A percentile compares a stretch with the other conserved stretches of the same genome.
These are phyloP conservation scores for Penicillium simplicissimum DNA, from an alignment of 495 filamentous ascomycete genomes.

Conservation along the genomic window DNA sequence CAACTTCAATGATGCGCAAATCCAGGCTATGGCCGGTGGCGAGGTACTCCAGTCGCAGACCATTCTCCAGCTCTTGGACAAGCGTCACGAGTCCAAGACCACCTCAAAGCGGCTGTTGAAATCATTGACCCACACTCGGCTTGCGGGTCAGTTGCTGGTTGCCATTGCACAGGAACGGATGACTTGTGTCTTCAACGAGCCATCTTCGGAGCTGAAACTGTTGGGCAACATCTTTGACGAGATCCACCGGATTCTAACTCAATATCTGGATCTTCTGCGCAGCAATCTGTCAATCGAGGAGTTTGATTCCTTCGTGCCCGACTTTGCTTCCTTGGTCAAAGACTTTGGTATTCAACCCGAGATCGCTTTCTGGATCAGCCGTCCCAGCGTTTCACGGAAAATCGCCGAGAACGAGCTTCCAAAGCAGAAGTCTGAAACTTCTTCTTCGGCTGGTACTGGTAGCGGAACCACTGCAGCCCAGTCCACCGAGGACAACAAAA, in stretches of 20 bases:
- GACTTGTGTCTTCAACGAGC: constrained; percentile 70
- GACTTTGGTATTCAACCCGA: constrained; percentile 80
- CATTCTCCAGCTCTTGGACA: constrained; percentile 73
- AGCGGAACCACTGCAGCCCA: constrained; percentile 28
- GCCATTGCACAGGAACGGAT: constrained; percentile 88
- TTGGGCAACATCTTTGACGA: constrained; percentile 85
- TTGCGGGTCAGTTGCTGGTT: constrained; percentile 78
- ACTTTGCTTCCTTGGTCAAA: constrained; percentile 66
- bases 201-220: constrained; percentile 74
- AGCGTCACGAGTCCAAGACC: constrained; percentile 65
- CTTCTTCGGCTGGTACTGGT: constrained; percentile 13
- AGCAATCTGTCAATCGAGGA: constrained; percentile 73
- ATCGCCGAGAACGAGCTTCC: constrained; percentile 50
- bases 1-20: constrained; percentile 82
- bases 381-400: constrained; percentile 62
- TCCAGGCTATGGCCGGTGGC: constrained; percentile 84
- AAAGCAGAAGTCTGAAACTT: constrained; percentile 26
- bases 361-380: constrained; percentile 84
- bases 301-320: constrained; percentile 81
- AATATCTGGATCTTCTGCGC: constrained; percentile 86
- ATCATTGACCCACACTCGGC: constrained; percentile 66
- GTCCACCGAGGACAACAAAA: constrained; percentile 30
- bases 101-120: constrained; percentile 77
- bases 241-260: constrained; percentile 77
- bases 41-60: constrained; percentile 75